phyloP scores from a whole-genome alignment of 768 basidiomycete species.

The Heimioporus sp. region DNA sequence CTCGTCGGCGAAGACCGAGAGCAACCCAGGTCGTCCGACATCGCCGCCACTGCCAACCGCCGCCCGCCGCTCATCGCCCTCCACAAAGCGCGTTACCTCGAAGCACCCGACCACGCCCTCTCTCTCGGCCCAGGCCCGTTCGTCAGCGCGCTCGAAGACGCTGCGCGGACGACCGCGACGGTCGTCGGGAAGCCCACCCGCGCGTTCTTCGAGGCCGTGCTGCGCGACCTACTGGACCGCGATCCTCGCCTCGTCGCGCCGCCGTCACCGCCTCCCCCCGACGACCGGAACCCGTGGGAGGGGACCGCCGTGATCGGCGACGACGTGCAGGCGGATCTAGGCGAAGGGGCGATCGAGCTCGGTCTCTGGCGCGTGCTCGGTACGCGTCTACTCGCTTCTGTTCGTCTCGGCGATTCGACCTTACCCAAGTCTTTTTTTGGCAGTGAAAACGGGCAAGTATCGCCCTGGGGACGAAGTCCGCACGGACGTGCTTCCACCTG shows the following conservation, averaged over 20 bases:
- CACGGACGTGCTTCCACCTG: conserved; percentile 40
- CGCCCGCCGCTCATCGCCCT: conserved; percentile 51
- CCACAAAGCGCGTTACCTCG: conserved; percentile 54
- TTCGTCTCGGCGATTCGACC: too few species aligned
- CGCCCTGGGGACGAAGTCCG: conserved; percentile 54
- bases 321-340: conserved; percentile 63
- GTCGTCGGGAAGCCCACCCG: conserved; percentile 65
- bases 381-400: conserved; percentile 28
- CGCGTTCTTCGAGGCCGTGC: conserved; percentile 57
- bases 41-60: not conserved
- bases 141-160: conserved; percentile 58
- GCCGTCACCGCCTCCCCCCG: not conserved
- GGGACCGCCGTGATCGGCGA: conserved; percentile 59
- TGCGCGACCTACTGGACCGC: conserved; percentile 41
- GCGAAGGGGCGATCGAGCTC: conserved; percentile 57
- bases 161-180: conserved; percentile 45
- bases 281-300: not conserved
- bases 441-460: conserved; percentile 72
- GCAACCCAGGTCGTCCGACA: not conserved
- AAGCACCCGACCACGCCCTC: conserved; percentile 44
- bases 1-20: conserved; percentile 42
- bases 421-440: not conserved
- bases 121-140: conserved; percentile 74
- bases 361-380: conserved; percentile 64
- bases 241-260: conserved; percentile 1